A percentile compares a stretch with the other conserved stretches of the same genome.
Evolutionary conservation across 768 basidiomycete species (phyloP).

Genomic region (Russula olivacea): DNA sequence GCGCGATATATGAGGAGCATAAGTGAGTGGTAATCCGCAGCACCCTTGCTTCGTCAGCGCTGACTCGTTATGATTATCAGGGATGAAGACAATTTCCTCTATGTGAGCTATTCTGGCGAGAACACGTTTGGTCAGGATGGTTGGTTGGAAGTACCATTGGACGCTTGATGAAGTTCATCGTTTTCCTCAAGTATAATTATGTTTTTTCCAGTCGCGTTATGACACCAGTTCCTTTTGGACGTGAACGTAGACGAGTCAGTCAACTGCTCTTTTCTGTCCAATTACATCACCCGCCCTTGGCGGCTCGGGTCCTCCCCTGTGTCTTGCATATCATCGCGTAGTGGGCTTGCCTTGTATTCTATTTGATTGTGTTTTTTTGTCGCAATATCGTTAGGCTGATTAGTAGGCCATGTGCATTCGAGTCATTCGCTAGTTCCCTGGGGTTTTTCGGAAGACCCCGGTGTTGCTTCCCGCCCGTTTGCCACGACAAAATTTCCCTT

Average conservation of each 20-base stretch:
- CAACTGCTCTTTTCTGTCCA: constrained; percentile 1
- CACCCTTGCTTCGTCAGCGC: background rate
- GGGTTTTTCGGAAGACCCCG: background rate
- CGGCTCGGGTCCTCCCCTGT: constrained; percentile 9
- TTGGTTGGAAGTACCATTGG: constrained; percentile 24
- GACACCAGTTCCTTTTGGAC: constrained; percentile 1
- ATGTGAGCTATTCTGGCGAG: constrained; percentile 98
- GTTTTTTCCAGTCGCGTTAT: constrained; percentile 12
- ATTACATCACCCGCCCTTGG: constrained; percentile 2
- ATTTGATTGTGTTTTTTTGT: constrained; percentile 16
- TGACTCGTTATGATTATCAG: constrained; percentile 37
- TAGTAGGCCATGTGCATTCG: background rate
- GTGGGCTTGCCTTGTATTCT: constrained; percentile 21
- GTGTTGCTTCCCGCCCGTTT: too few species aligned
- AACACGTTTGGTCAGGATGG: constrained; percentile 71
- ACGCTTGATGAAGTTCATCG: constrained; percentile 18
- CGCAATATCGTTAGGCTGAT: background rate
- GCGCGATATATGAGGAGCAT: constrained; percentile 98
- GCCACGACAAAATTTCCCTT: too few species aligned
- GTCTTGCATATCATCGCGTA: constrained; percentile 23
- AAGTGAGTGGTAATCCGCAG: constrained; percentile 49
- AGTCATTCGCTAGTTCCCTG: background rate
- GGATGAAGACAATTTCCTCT: constrained; percentile 98
- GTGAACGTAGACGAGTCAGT: constrained; percentile 17
- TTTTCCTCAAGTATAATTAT: constrained; percentile 19